Evolutionary conservation across 768 basidiomycete species (phyloP), one percentile per base, ranked within the genome.

Genomic region (Serendipita sp.): DNA sequence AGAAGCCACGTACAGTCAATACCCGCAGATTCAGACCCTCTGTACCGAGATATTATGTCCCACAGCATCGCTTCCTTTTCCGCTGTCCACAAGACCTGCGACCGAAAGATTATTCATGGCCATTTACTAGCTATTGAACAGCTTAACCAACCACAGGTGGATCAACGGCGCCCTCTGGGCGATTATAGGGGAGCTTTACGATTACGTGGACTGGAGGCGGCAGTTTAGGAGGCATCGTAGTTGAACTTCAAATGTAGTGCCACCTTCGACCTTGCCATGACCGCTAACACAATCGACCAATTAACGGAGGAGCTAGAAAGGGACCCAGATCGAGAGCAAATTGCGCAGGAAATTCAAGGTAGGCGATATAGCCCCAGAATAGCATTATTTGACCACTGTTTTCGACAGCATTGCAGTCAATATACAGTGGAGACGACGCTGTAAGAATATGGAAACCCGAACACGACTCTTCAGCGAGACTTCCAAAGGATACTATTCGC

Each of bases 31-130:
- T 89, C 87, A 34, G 80, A 82, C 3, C 84, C 80, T 64, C 88
- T 80, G 38, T 88, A 88, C 69, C 83, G 80, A 63, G 89, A 85
- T 67, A 92, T 90, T 48, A 88, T 86, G 73, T 89, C 88, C 90
- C 90, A 92, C 5, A 92, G 76, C 3, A 89, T 82, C 67, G 86
- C 85, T 51, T 91, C 90, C 72, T 92, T 92, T 65, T 91, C 88
- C 5, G 81, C 68, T 47, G 81, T 88, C 90, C 90, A 92, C 76
- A 88, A 85, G 72, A 92, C 85, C 89, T 92, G 70, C 32, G 16
- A 24, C 3, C 34, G 37, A 53, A 28, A 41, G 28, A 16, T 48
- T 46, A 28, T 24, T 28, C 54, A 5, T n/a, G 48, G 18, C 62
- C 63, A 24, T 28, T 45, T 24, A 24, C 48, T 51, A 5, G 30